Base-by-base conservation (phyloP, 2,329 filamentous ascomycete species). In the Metarhizium robertsii region DNA sequence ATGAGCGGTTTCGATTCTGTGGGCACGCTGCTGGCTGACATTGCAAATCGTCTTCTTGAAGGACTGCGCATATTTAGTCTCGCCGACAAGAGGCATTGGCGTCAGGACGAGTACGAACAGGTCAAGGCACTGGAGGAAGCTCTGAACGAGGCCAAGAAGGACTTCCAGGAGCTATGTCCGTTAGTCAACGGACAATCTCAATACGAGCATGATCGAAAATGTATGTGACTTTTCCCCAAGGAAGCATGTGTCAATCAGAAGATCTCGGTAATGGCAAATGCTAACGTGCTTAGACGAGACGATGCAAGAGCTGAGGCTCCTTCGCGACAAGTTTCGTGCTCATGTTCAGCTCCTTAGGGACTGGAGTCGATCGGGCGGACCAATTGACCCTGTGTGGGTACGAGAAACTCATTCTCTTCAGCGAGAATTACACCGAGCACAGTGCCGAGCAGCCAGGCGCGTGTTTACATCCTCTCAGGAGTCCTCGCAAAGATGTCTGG, bases 61-160 rank as follows among this genome's bases (percentile, higher is more conserved):
- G 75, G 73, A 57, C 68, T 82, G 61, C 79, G 78, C 63, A 77
- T 77, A 61, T 70, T 84, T 63, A 73, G 73, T 69, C 74, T 80
- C 61, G 75, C 79, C 62, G 80, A 84, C 67, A 83, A 82, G 68
- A 74, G 75, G 48, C 75, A 78, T 58, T 84, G 81, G 81, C 78
- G 76, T 0, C 70, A 73, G 25, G 79, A 83, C 71, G 80, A 84
- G 70, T 77, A 80, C 64, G 80, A 83, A 64, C 81, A 84, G 69
- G 66, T 78, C 56, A 77, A 75, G 55, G 75, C 78, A 51, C 71
- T 84, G 54, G 76, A 82, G 61, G 71, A 74, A 40, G 72, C 75
- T n/a, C 72, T 84, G 53, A 79, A 83, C 64, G 79, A 82, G 61
- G 81, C 81, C 55, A 80, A 78, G 68, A 76, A 74, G 65, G 80